Percentiles rank a stretch among this genome's conserved stretches.
Evolutionary conservation across 371 early-diverging fungal genomes (phyloP).

Genomic region (Apophysomyces ossiformis): DNA sequence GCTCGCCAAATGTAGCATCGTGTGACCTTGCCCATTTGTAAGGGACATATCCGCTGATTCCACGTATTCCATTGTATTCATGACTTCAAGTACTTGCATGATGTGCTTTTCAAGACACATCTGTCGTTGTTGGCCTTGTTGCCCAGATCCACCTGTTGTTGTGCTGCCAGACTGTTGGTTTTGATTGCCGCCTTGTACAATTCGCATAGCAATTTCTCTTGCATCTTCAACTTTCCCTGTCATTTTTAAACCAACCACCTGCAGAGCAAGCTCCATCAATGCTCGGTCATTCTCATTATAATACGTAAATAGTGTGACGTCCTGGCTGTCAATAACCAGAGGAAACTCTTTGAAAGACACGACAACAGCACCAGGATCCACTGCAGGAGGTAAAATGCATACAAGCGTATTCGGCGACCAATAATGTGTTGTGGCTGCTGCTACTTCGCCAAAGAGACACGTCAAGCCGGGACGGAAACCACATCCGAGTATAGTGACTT

Average conservation of each 20-base stretch:
- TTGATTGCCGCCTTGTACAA: slow-evolving; percentile 66
- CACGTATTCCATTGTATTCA: slow-evolving; percentile 45
- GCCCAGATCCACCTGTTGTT: slow-evolving; percentile 13
- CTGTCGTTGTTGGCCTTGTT: slow-evolving; percentile 24
- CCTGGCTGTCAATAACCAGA: slow-evolving; percentile 45
- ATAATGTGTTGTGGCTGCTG: slow-evolving; percentile 62
- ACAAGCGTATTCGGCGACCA: slow-evolving; percentile 82
- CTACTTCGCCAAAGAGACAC: slow-evolving; percentile 62
- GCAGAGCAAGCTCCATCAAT: slow-evolving; percentile 86
- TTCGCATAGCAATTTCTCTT: slow-evolving; percentile 74
- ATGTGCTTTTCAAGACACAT: slow-evolving; percentile 41
- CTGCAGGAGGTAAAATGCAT: slow-evolving; percentile 82
- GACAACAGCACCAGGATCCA: slow-evolving; percentile 76
- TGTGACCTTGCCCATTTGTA: slow-evolving; percentile 44
- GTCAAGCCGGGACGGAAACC: slow-evolving; percentile 74
- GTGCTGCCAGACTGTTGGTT: slow-evolving; percentile 31
- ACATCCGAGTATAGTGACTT: slow-evolving; percentile 80
- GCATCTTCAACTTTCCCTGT: slow-evolving; percentile 79
- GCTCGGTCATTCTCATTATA: slow-evolving; percentile 81
- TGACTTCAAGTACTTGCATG: slow-evolving; percentile 47
- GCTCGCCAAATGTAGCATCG: slow-evolving; percentile 49
- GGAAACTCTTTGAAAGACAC: slow-evolving; percentile 75
- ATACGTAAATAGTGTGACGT: slow-evolving; percentile 65
- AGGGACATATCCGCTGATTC: slow-evolving; percentile 39
- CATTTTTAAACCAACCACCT: slow-evolving; percentile 85